A percentile compares a stretch with the other conserved stretches of the same genome.
These are phyloP conservation scores for Aspergillus ustus DNA, from an alignment of 2,329 filamentous ascomycete genomes.

Conservation along the genomic window DNA sequence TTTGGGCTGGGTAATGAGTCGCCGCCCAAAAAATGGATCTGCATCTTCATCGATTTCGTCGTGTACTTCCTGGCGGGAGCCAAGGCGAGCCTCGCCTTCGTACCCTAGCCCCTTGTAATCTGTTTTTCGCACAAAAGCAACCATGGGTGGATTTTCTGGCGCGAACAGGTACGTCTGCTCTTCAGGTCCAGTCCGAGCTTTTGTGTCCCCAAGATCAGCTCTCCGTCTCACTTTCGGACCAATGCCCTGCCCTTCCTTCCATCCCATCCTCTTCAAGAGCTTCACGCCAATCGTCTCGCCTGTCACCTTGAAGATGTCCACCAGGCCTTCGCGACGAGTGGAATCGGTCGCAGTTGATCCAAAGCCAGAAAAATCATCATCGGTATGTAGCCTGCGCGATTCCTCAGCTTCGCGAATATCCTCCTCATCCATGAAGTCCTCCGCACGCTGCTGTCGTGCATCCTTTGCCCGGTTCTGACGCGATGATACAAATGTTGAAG, in stretches of 20 bases:
- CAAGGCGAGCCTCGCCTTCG: conserved; percentile 45
- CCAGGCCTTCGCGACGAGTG: conserved; percentile 59
- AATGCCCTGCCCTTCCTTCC: conserved; percentile 91
- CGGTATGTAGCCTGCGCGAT: conserved; percentile 73
- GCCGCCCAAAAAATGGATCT: conserved; percentile 45
- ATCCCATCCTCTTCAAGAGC: conserved; percentile 89
- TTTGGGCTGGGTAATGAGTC: conserved; percentile 37
- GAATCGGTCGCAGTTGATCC: conserved; percentile 67
- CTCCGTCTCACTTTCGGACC: conserved; percentile 81
- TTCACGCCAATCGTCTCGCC: conserved; percentile 88
- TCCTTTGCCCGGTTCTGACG: conserved; percentile 77
- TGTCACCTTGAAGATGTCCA: conserved; percentile 71
- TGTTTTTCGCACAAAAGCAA: conserved; percentile 50
- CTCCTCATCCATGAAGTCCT: conserved; percentile 99
- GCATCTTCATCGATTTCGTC: conserved; percentile 32
- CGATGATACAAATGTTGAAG: conserved; percentile 89
- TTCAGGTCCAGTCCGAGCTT: conserved; percentile 42
- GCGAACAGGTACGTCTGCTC: conserved; percentile 75
- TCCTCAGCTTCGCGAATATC: conserved; percentile 87
- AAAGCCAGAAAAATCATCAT: conserved; percentile 74
- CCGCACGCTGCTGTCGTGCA: conserved; percentile 67
- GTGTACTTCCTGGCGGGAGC: conserved; percentile 19
- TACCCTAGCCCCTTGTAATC: conserved; percentile 54
- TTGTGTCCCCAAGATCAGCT: conserved; percentile 68
- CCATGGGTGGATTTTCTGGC: conserved; percentile 76